These are phyloP conservation scores for Coniosporium apollinis DNA, from an alignment of 495 filamentous ascomycete species.

Conservation along the genomic window DNA sequence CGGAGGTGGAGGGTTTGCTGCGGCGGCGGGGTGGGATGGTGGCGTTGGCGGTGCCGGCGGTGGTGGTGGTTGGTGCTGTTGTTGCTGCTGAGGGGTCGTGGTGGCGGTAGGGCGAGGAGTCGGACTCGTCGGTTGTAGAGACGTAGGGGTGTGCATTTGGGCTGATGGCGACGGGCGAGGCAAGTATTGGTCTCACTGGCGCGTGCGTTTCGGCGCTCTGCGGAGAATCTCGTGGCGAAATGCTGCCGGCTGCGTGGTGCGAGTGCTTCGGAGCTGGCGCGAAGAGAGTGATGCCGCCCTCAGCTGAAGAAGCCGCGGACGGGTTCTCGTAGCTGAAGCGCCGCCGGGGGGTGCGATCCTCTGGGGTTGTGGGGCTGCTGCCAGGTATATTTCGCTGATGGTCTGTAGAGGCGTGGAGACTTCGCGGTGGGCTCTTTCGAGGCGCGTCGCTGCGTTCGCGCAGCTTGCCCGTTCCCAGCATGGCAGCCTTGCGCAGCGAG, in stretches of 20 bases:
- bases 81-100: constrained; percentile 15
- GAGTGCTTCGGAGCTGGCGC: too few relatives aligned
- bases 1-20: constrained; percentile 11
- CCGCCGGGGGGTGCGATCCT: constrained; percentile 12
- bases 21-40: not conserved
- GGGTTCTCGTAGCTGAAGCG: constrained; percentile 22
- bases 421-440: not conserved
- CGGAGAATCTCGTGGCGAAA: not conserved
- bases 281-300: too few relatives aligned
- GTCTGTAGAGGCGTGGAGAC: constrained; percentile 1
- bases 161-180: constrained; percentile 29
- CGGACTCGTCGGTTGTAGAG: constrained; percentile 67
- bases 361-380: constrained; percentile 1
- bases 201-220: constrained; percentile 5
- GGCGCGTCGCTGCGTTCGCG: constrained; percentile 13
- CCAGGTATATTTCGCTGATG: not conserved
- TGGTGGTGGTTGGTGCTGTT: constrained; percentile 12
- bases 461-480: constrained; percentile 17
- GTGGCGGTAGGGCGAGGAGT: constrained; percentile 39
- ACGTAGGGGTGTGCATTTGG: constrained; percentile 42
- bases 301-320: constrained; percentile 13
- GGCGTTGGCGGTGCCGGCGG: constrained; percentile 59
- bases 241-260: not conserved
- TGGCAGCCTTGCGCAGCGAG: constrained; percentile 23
- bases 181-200: constrained; percentile 12